Percentiles rank a stretch among this genome's conserved stretches.
Evolutionary conservation across 495 filamentous ascomycete genomes (phyloP).

Genomic region (Cryomyces minteri): DNA sequence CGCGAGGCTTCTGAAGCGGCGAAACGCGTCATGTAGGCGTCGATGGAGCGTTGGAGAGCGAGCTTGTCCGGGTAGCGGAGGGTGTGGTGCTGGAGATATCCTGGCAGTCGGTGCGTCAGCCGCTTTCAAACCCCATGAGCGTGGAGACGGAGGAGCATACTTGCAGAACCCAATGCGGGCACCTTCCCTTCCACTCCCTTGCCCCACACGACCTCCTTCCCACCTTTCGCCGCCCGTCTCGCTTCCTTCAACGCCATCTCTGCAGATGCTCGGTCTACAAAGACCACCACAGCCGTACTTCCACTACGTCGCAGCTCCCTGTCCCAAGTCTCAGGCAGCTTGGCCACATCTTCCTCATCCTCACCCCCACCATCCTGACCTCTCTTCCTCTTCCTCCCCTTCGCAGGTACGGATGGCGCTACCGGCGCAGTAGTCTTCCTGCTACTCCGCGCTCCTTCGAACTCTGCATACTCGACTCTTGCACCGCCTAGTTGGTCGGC

Average conservation of each 20-base stretch:
- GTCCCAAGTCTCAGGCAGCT: slow-evolving; percentile 56
- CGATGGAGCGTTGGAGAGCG: slow-evolving; percentile 47
- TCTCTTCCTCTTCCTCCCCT: slow-evolving; percentile 23
- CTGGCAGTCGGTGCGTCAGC: slow-evolving; percentile 6
- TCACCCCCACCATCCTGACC: slow-evolving; percentile 30
- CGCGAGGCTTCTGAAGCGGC: slow-evolving; percentile 45
- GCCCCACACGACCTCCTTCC: slow-evolving; percentile 28
- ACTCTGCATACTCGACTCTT: slow-evolving; percentile 55
- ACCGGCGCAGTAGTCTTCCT: background rate
- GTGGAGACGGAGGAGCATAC: too few species aligned
- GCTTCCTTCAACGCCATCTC: slow-evolving; percentile 55
- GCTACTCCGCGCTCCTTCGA: slow-evolving; percentile 32
- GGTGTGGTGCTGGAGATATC: slow-evolving; percentile 46
- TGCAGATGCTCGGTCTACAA: slow-evolving; percentile 63
- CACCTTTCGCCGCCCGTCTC: slow-evolving; percentile 38
- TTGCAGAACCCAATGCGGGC: slow-evolving; percentile 1
- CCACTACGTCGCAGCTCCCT: slow-evolving; percentile 53
- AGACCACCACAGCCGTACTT: slow-evolving; percentile 57
- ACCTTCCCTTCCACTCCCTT: slow-evolving; percentile 18
- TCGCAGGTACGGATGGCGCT: slow-evolving; percentile 1
- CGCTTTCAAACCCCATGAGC: too few species aligned
- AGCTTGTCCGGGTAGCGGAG: slow-evolving; percentile 49
- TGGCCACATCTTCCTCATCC: slow-evolving; percentile 23
- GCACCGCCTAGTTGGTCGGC: slow-evolving; percentile 42
- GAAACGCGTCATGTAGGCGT: slow-evolving; percentile 67